Evolutionary conservation across 2,329 filamentous ascomycete genomes (phyloP), one percentile per base, ranked within the genome.

Genomic region (Chaetomium sp.): DNA sequence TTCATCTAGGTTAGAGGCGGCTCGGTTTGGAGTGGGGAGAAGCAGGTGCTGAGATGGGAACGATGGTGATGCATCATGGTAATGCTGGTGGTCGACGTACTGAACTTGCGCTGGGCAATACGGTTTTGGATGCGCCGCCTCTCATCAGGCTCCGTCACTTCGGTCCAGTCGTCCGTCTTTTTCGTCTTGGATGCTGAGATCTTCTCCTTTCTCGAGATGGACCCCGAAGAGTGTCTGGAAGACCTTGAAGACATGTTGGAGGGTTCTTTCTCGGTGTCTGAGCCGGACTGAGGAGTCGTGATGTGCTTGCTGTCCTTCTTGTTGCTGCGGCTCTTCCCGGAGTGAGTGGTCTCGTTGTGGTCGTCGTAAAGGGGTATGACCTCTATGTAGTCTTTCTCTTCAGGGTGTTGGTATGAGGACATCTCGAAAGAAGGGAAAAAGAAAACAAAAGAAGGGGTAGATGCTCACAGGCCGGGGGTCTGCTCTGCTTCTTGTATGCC

Each of bases 101-200:
- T 79, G 63, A 89, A 90, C 64, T 89, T 89, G 62, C 87, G 78
- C 65, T 90, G 87, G 1, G 87, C 87, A 58, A 89, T 80, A 53
- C 86, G 80, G 67, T 91, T 91, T 68, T 91, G 87, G 50, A 90
- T 86, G 58, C 86, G 84, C 59, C 87, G 77, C 66, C 87, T 78
- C 71, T 89, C 85, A 58, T 84, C 83, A 0, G 85, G 85, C 62
- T 90, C 86, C 6, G 79, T 80, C 44, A 90, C 78, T 0, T 85
- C 79, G 34, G 80, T 76, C 87, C 87, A 91, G 71, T 89, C 82
- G 60, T 87, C 78, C 2, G 73, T 73, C 60, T 77, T 79, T 59
- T 74, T 79, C 49, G 68, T 63, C 46, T 67, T 68, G 43, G 68
- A 52, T 8, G 54, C 64, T 12, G 66, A 66, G 48, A 51, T 64